Evolutionary conservation across 2,329 filamentous ascomycete genomes (phyloP), one percentile per base, ranked within the genome.

Genomic region (Botrytis fabae): DNA sequence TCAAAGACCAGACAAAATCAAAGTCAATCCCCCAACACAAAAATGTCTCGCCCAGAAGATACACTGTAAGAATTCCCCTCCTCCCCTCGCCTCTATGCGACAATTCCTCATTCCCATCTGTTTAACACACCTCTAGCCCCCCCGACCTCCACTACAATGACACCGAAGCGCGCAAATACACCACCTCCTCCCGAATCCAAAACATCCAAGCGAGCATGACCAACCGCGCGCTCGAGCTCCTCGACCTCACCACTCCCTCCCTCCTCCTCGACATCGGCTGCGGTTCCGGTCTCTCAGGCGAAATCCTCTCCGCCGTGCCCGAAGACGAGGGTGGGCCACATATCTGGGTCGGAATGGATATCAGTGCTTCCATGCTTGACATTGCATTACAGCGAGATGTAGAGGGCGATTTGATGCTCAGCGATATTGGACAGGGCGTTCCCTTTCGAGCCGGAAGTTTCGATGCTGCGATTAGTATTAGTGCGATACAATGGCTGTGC

Each of bases 71-170:
- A 79, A 71, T 65, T 28, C 72, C 69, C 68, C 64, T 66, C 75
- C 68, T 72, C 74, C 48, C 60, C 61, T 46, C 61, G 28, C 35
- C 44, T 42, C 61, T 64, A 70, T 70, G 71, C 73, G 69, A 74
- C 75, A 77, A 76, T 72, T 28, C 74, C 74, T 78, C 38, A 40
- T 20, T n/a, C 8, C 61, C 61, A 51, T 25, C 25, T 60, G 10
- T n/a, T 62, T 63, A 65, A 48, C 59, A 57, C 44, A 32, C 20
- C 18, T 25, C 12, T 74, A 97, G 94, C 81, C 93, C 95, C 69
- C 95, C 96, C 77, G 96, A 99, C 84, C 92, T 98, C 81, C 97
- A 97, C 86, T 99, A 99, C 88, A 92, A 98, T 86, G 95, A 98
- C 85, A 87, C 87, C 82, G 95, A 98, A 86, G 95, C 96, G 46